Evolutionary conservation across 2,329 filamentous ascomycete species (phyloP).

Genomic region (Aspergillus arachidicola): DNA sequence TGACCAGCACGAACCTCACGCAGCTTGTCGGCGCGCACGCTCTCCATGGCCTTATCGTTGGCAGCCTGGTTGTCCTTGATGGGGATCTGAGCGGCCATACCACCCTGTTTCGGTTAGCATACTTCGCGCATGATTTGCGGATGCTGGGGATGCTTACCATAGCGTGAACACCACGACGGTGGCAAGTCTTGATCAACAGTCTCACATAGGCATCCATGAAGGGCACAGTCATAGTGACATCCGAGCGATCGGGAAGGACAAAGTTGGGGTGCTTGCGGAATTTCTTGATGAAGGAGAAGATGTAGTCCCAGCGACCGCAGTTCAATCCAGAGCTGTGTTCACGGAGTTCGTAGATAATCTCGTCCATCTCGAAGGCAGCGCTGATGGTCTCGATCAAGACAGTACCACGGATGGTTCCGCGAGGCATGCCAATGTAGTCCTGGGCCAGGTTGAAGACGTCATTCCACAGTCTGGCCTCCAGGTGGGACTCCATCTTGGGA

Average conservation of each 20-base stretch:
- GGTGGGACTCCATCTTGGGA: constrained; percentile 96
- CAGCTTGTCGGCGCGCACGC: constrained; percentile 91
- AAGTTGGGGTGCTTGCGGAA: constrained; percentile 95
- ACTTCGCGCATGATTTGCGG: background rate
- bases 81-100: constrained; percentile 98
- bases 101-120: constrained; percentile 53
- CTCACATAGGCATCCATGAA: constrained; percentile 99
- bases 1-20: constrained; percentile 94
- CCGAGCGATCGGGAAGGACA: constrained; percentile 85
- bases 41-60: constrained; percentile 93
- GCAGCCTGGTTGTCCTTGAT: constrained; percentile 92
- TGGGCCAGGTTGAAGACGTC: constrained; percentile 95
- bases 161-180: constrained; percentile 93
- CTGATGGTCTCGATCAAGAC: constrained; percentile 98
- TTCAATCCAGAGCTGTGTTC: constrained; percentile 96
- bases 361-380: constrained; percentile 99
- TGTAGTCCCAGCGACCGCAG: constrained; percentile 99
- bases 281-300: constrained; percentile 99
- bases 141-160: constrained; percentile 60
- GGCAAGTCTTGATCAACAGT: constrained; percentile 97
- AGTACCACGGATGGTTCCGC: constrained; percentile 91
- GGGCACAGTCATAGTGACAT: constrained; percentile 95
- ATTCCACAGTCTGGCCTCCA: constrained; percentile 97
- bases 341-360: constrained; percentile 99
- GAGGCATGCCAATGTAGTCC: constrained; percentile 85